Base-by-base conservation (phyloP, 2,329 filamentous ascomycete species). In the Remersonia thermophila region DNA sequence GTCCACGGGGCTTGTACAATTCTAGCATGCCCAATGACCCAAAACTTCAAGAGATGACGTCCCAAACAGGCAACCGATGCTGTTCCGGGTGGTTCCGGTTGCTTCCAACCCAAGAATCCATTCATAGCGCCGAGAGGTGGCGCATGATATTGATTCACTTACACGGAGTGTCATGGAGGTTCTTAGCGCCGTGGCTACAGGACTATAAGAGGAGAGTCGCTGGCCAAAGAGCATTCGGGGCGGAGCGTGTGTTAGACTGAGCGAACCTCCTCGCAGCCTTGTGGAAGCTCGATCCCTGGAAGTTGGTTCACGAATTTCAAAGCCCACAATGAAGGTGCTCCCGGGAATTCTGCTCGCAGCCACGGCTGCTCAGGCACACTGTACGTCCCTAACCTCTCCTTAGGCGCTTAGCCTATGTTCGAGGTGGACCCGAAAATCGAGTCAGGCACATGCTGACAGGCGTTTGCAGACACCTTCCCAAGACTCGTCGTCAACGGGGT, bases 401-500 rank as follows among this genome's bases (percentile, higher is more conserved):
- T 8, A 12, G 23, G 1, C 15, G 16, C 23, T 7, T 7, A n/a
- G n/a, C n/a, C 33, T 16, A 18, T 16, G 15, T 31, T n/a, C 4
- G 15, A 14, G 35, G n/a, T n/a, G n/a, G n/a, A n/a, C n/a, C n/a
- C n/a, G n/a, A n/a, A n/a, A n/a, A n/a, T n/a, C n/a, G n/a, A n/a
- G n/a, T n/a, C n/a, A n/a, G n/a, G n/a, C n/a, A n/a, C n/a, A n/a
- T 5, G n/a, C 28, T 38, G 20, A 32, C 27, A 4, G 11, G 9
- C 23, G 10, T 10, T 5, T 16, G 23, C 20, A 58, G 56, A 59
- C 34, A 58, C 56, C 3, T 59, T 59, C 39, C 55, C 55, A 1
- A 42, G 52, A 27, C 52, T 58, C 2, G 52, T 58, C 6, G 47
- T 58, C 36, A 51, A 59, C 20, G 55, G 55, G 28, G 45, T 52